Base-by-base conservation (phyloP, 1,284 basidiomycete genomes). In the Ceratobasidium sp. region DNA sequence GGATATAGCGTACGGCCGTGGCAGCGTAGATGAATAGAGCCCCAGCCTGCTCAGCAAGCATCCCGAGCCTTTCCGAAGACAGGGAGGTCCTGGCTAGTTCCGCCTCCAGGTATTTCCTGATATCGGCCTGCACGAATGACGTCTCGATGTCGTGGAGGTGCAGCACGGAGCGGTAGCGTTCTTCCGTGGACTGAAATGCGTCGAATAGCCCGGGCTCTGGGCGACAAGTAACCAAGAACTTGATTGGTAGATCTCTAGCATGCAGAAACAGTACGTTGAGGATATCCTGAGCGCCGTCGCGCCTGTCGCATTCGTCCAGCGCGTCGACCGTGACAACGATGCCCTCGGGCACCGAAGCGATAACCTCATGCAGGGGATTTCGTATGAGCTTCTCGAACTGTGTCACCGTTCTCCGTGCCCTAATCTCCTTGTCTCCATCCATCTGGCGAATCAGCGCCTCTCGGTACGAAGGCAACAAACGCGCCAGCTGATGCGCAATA, bases 141-240 rank as follows among this genome's bases (percentile, higher is more conserved):
- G 18, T 23, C 18, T 62, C 59, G 41, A 62, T 62, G 41, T 62
- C 59, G 21, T 62, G 59, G 2, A 62, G 26, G 21, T 62, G 59
- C 6, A 46, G 32, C 21, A 54, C 13, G 6, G 13, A 21, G 7
- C 26, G 26, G 21, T 9, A 30, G 8, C 23, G 6, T 6, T 9
- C 21, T 9, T 28, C 50, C 2, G 6, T 3, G 4, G 5, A 30
- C 18, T 23, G 26, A 7, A 54, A 2, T 54, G 7, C 14, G 26
- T 54, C 21, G 21, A 9, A 54, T 7, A 54, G 50, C 21, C 11
- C 50, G 11, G 21, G 50, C 9, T 54, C 50, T 4, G 50, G 50
- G 5, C 50, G 8, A 21, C 50, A 54, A 5, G 50, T 54, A 18
- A 54, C 26, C 8, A 54, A 54, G 50, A 54, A 54, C 26, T 54